Base-by-base conservation (phyloP, 2,329 filamentous ascomycete genomes). In the Colletotrichum melonis region DNA sequence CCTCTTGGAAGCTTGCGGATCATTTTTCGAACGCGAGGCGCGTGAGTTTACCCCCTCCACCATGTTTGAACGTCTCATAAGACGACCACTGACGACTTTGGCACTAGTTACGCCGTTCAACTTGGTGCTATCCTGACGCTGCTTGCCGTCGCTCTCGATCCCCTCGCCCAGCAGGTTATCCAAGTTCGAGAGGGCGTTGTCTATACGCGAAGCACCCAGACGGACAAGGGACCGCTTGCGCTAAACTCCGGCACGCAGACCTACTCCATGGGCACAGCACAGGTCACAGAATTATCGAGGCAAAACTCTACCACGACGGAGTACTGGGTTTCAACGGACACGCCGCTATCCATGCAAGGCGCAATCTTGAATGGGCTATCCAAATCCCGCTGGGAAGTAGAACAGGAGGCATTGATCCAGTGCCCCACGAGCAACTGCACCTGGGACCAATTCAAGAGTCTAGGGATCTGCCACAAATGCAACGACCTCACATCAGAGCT, bases 361-460 rank as follows among this genome's bases (percentile, higher is more conserved):
- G 30, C 62, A 63, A 76, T 77, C 1, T n/a, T 76, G 16, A 67
- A 59, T 4, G 69, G 74, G 1, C 49, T 69, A 3, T 69, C 59
- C 3, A 56, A 52, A 5, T 58, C 67, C 0, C 46, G 75, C 1
- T 74, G 38, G 49, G 70, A 76, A 38, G 32, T 62, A 1, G 52
- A 58, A 7, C 59, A 62, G 8, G 68, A 76, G 11, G 24, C 73
- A 0, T 38, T 74, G 7, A 59, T 75, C 1, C 68, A 66, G 28
- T 77, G 76, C n/a, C 68, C 73, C 1, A 69, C 74, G 0, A 63
- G 74, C 4, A 74, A 77, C 66, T 77, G 76, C 26, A 76, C 66
- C 5, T 78, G 74, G 67, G 54, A 58, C 12, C 65, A 59, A 1
- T 78, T 77, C 9, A 52, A 59, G 2, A 77, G 74, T 1, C 62